A percentile compares a stretch with the other conserved stretches of the same genome.
Conservation (phyloP, 495 filamentous ascomycete genomes). For the Neurospora cerealis region DNA sequence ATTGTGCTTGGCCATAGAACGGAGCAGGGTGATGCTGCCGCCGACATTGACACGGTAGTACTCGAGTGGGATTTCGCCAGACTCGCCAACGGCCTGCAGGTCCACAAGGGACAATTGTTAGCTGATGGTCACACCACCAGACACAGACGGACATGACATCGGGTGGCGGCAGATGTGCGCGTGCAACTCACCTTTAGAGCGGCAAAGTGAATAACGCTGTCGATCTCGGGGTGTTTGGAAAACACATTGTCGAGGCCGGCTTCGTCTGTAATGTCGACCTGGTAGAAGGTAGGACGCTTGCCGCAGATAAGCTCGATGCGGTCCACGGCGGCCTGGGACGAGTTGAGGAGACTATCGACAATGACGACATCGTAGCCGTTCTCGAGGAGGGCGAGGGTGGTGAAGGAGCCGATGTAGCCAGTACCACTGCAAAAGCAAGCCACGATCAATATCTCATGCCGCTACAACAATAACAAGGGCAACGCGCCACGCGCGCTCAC, state of each 20-base stretch:
- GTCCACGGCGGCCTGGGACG: constrained; percentile 75
- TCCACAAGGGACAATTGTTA: not conserved
- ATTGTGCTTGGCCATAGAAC: constrained; percentile 78
- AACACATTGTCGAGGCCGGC: constrained; percentile 79
- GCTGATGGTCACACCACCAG: constrained; percentile 3
- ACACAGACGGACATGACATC: not conserved
- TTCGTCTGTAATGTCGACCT: constrained; percentile 82
- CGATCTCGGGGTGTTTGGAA: constrained; percentile 78
- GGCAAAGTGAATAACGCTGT: constrained; percentile 97
- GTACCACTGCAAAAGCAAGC: constrained; percentile 57
- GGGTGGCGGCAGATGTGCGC: not conserved
- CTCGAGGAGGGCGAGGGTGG: constrained; percentile 78
- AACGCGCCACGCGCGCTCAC: not conserved
- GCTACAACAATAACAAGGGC: not conserved
- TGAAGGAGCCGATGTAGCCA: constrained; percentile 99
- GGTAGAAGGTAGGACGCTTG: constrained; percentile 76
- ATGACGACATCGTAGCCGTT: constrained; percentile 95
- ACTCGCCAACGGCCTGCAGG: constrained; percentile 85
- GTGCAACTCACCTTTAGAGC: constrained; percentile 70
- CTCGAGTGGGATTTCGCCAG: constrained; percentile 86
- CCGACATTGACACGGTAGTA: constrained; percentile 97
- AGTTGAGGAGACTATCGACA: constrained; percentile 93
- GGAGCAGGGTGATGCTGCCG: constrained; percentile 80
- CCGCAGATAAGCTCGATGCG: constrained; percentile 90
- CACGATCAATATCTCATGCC: constrained; percentile 9